Base-by-base conservation (phyloP, 202 grass and related monocot genomes). In the Zoysia matrella region DNA sequence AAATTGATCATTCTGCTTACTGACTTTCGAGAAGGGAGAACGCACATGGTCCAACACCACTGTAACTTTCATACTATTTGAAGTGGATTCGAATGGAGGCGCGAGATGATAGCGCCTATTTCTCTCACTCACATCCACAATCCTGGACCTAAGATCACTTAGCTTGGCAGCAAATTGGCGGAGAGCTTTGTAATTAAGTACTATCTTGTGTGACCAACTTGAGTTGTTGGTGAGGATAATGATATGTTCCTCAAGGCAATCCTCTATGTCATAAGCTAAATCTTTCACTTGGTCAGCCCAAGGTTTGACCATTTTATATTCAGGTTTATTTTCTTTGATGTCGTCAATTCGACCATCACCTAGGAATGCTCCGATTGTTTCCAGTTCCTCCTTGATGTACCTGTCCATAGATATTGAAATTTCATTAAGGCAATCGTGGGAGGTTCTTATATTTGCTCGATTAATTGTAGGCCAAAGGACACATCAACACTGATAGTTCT, bases 281-380 rank as follows among this genome's bases (percentile, higher is more conserved):
- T 69, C 46, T 69, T 69, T 69, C 67, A 69, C 45, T 22, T 69
- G 67, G 15, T 22, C 44, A 0, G n/a, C 46, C 46, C 67, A 69
- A 10, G 67, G 67, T 69, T 69, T 69, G 9, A 49, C 46, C 67
- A 69, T 69, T 48, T 11, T 7, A 69, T 69, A 69, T 49, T 69
- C 8, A 11, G 14, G 15, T 6, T 69, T 10, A 69, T 2, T 15
- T 7, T 48, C 66, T 15, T 69, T 7, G 3, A 69, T 1, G 5
- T 69, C n/a, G 18, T 69, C 67, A 48, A 69, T 2, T 22, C 22
- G 22, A 22, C 22, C 22, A 3, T 1, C 67, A 22, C n/a, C 45
- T 48, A 49, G 67, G n/a, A 69, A 69, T 69, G 67, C 67, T 18
- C 67, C 45, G 22, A 69, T 69, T 48, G 67, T 69, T 18, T 69